Percentiles rank a stretch among this genome's conserved stretches.
These are phyloP conservation scores for Aspergillus pseudoviridinutans DNA, from an alignment of 2,329 filamentous ascomycete species.

Conservation along the genomic window DNA sequence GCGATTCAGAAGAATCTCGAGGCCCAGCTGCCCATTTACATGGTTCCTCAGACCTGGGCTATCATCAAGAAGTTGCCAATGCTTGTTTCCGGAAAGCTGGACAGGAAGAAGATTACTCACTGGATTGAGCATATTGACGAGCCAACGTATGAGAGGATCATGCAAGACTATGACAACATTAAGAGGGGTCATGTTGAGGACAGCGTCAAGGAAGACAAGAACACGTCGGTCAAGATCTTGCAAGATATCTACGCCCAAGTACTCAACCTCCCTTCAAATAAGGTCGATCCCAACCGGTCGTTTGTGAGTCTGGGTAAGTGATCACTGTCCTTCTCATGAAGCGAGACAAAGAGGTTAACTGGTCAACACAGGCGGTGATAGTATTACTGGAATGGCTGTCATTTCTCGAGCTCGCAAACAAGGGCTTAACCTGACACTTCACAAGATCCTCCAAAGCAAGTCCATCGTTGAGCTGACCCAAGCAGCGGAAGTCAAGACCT, in stretches of 20 bases:
- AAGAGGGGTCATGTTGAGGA: conserved; percentile 19
- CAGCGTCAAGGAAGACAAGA: conserved; percentile 12
- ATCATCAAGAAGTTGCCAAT: conserved; percentile 40
- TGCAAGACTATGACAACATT: conserved; percentile 32
- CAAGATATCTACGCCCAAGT: conserved; percentile 34
- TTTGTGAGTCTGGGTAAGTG: conserved; percentile 35
- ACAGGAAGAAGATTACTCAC: conserved; percentile 35
- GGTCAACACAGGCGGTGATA: conserved; percentile 32
- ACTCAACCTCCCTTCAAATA: conserved; percentile 31
- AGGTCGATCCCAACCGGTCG: conserved; percentile 31
- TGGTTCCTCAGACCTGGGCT: conserved; percentile 42
- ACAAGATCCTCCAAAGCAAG: conserved; percentile 32
- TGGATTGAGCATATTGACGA: conserved; percentile 46
- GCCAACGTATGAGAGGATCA: conserved; percentile 36
- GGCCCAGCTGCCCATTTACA: conserved; percentile 43
- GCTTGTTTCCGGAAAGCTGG: conserved; percentile 35
- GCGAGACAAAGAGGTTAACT: background rate
- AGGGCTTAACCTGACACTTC: conserved; percentile 30
- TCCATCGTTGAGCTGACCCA: conserved; percentile 30
- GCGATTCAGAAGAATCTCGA: conserved; percentile 37
- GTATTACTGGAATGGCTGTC: conserved; percentile 38
- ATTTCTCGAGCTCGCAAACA: conserved; percentile 35
- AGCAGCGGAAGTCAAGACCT: conserved; percentile 16
- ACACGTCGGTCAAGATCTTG: conserved; percentile 19
- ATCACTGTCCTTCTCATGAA: background rate